phyloP scores from a whole-genome alignment of 2,329 filamentous ascomycete genomes.

The Ustulina deusta region DNA sequence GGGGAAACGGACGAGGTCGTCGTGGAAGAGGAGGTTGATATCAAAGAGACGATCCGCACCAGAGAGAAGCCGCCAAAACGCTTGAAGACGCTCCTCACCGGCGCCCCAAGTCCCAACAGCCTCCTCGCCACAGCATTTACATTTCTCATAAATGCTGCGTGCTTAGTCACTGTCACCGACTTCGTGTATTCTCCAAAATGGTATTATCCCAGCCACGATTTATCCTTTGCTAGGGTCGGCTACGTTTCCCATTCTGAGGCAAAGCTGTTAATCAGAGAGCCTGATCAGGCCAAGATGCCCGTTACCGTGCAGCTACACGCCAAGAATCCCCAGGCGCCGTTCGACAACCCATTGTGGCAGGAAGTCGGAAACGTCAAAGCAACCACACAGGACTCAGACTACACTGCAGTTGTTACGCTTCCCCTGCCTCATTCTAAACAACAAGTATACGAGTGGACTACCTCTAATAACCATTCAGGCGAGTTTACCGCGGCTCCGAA shows the following conservation, averaged over 20 bases:
- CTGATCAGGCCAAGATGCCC: constrained; percentile 79
- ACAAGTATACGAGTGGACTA: constrained; percentile 82
- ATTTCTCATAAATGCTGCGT: constrained; percentile 76
- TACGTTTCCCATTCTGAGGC: constrained; percentile 86
- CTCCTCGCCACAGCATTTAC: constrained; percentile 74
- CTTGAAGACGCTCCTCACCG: constrained; percentile 77
- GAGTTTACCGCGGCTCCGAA: constrained; percentile 82
- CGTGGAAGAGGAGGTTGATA: constrained; percentile 65
- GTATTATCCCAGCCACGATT: constrained; percentile 76
- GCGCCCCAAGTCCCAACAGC: constrained; percentile 79
- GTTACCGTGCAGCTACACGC: constrained; percentile 76
- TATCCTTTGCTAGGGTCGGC: constrained; percentile 88
- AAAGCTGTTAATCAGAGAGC: constrained; percentile 86
- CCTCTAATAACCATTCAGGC: constrained; percentile 88
- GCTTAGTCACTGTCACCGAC: constrained; percentile 79
- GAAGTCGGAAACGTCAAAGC: constrained; percentile 71
- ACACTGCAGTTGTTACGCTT: constrained; percentile 77
- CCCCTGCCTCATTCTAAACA: constrained; percentile 73
- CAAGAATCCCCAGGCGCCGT: constrained; percentile 62
- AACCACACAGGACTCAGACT: constrained; percentile 84
- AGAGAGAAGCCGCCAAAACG: constrained; percentile 67
- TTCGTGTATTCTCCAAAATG: constrained; percentile 79
- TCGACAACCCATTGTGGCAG: constrained; percentile 74
- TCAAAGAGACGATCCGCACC: constrained; percentile 72
- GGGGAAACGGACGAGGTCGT: constrained; percentile 51